Percentiles rank a stretch among this genome's conserved stretches.
These are phyloP conservation scores for Radiomyces spectabilis DNA, from an alignment of 192 early-diverging fungal genomes.

Conservation along the genomic window DNA sequence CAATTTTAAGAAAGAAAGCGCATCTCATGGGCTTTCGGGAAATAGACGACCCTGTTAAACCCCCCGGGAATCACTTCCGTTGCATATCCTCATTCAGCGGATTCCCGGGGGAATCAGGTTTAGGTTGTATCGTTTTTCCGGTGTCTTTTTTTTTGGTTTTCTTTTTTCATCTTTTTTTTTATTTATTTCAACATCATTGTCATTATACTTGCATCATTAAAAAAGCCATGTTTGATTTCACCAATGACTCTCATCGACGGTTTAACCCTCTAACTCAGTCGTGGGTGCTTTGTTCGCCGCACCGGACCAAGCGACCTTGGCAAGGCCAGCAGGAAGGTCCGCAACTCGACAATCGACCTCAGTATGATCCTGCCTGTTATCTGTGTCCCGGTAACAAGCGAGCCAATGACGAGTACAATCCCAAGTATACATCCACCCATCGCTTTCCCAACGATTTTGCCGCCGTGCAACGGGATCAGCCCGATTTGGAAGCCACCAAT, in stretches of 20 bases:
- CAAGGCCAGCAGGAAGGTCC: constrained; percentile 63
- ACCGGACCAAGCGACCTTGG: constrained; percentile 93
- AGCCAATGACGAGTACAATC: constrained; percentile 65
- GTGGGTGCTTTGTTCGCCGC: constrained; percentile 97
- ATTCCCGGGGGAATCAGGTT: too few species aligned
- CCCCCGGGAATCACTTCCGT: too few species aligned
- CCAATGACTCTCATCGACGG: constrained; percentile 67
- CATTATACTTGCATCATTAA: neutral
- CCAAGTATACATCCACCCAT: constrained; percentile 70
- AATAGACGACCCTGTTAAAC: too few species aligned
- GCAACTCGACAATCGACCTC: constrained; percentile 32
- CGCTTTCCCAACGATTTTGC: constrained; percentile 93
- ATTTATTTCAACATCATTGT: neutral
- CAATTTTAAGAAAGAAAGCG: neutral
- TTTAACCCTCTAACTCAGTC: constrained; percentile 87
- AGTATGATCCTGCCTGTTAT: constrained; percentile 77
- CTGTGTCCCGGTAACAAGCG: constrained; percentile 85
- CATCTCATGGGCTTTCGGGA: neutral
- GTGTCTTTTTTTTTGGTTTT: neutral
- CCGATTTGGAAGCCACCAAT: constrained; percentile 19
- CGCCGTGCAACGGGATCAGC: constrained; percentile 65
- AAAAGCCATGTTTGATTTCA: constrained; percentile 56
- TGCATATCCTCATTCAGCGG: too few species aligned
- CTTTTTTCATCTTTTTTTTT: neutral
- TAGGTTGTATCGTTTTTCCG: too few species aligned